Evolutionary conservation across 257 asterid species (phyloP), one percentile per base, ranked within the genome.

Genomic region (Osmanthus fragrans): DNA sequence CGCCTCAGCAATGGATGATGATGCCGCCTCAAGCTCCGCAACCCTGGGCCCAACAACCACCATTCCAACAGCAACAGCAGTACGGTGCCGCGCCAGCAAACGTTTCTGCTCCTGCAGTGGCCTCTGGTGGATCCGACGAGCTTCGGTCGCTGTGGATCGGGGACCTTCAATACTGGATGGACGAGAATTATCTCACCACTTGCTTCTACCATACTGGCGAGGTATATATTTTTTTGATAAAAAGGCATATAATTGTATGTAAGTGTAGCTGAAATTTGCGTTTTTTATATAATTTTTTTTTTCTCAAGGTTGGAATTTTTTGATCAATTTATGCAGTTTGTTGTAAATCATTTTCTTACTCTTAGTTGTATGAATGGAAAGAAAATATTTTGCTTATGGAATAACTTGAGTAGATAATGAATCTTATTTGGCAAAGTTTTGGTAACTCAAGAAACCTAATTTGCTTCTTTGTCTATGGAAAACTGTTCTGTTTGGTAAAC

Each of bases 111-210:
- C 73, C 81, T 1, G 74, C 80, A 21, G 75, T 69, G 27, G 82
- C 75, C 5, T 58, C 70, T n/a, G 87, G 73, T 30, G 84, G 84
- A 33, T 58, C 91, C 12, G 85, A 88, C 16, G 98, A 93, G 87
- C 72, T 91, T 77, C 88, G 94, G 51, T 83, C 94, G 49, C 92
- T 93, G 16, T 93, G 98, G 98, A 89, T 93, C 83, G 98, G 98
- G 42, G 97, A 93, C 74, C 92, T 93, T 78, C 97, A 91, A 92
- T 86, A 80, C 80, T 93, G 96, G 96, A 93, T 93, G 98, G 98
- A 93, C 73, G 98, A 93, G 86, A 87, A 70, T 83, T 93, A 90
- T 77, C 91, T 93, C 45, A 74, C 79, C 33, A 75, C 72, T 60
- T 90, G 94, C 80, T 90, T 93, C 80, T 83, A 70, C 79, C 91